Evolutionary conservation across 345 rosid species (phyloP), one percentile per base, ranked within the genome.

Genomic region (Psidium friedrichsthalianum): DNA sequence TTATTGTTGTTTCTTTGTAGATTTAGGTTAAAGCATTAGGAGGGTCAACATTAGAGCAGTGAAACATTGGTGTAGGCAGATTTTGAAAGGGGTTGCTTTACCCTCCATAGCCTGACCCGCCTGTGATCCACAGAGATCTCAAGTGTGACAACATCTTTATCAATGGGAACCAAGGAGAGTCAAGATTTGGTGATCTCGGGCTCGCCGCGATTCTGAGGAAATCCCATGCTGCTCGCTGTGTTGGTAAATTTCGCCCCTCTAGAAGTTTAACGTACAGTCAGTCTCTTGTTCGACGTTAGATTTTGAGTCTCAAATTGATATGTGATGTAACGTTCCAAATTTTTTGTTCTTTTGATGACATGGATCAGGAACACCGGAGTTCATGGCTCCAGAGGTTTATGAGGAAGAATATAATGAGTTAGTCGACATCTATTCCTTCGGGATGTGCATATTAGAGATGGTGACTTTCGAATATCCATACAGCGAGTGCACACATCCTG

Each of bases 81-180:
- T 97, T 91, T 87, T 97, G 82, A 91, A 87, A 76, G 98, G 98
- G 98, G 82, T 92, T 97, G 86, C 90, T 93, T 9, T 97, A 96
- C 91, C 91, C 96, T 97, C 82, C 99, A 96, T 84, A 94, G 95
- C 91, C 91, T 83, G 90, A 93, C 85, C 99, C 99, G 18, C 99
- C 98, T 47, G 95, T 98, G 57, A 98, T 98, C 84, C 99, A 97
- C 84, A 92, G 99, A 89, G 99, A 97, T 89, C 98, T 97, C 84
- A 97, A 97, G 89, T 98, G 99, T 87, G 99, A 98, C 82, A 98
- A 98, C 92, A 98, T 98, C 87, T 98, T 98, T 78, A 87, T 98
- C 82, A 98, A 98, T 90, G 99, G 99, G 24, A 94, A 98, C 89
- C 99, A 98, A 93, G 99, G 99, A 53, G 95, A 95, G 99, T 98